Conservation (phyloP, 106 monocot genomes). For the Acorus calamus region DNA sequence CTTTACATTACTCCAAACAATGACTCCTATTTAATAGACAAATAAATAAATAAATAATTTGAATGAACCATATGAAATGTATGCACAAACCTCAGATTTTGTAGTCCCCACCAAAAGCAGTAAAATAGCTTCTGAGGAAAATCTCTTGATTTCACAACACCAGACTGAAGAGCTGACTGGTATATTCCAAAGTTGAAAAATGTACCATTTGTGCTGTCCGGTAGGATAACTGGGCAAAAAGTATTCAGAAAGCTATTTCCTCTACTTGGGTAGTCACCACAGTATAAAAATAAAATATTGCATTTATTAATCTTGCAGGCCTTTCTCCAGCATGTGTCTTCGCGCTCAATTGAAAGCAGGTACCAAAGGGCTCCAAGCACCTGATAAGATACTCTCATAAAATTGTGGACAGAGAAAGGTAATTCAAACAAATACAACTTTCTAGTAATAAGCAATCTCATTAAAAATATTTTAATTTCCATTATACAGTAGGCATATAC, state of each 20-base stretch:
- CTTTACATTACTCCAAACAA: too few species aligned
- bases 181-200: constrained; percentile 75
- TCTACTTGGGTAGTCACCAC: constrained; percentile 8
- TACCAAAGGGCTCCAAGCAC: constrained; percentile 90
- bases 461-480: too few species aligned
- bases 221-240: constrained; percentile 30
- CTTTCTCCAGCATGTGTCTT: constrained; percentile 62
- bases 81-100: constrained; percentile 67
- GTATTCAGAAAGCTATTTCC: constrained; percentile 13
- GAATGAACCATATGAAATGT: neutral
- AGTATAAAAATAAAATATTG: constrained; percentile 30
- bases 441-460: too few species aligned
- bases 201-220: neutral
- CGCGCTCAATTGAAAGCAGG: constrained; percentile 67
- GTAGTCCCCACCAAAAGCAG: constrained; percentile 95
- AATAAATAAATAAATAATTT: neutral
- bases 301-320: constrained; percentile 32
- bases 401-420: too few species aligned
- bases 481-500: too few species aligned
- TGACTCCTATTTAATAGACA: neutral
- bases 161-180: constrained; percentile 35
- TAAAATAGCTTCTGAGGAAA: constrained; percentile 72
- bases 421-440: too few species aligned
- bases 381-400: constrained; percentile 18
- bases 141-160: constrained; percentile 37